These are phyloP conservation scores for Blakeslea trispora DNA, from an alignment of 371 early-diverging fungal genomes.

Conservation along the genomic window DNA sequence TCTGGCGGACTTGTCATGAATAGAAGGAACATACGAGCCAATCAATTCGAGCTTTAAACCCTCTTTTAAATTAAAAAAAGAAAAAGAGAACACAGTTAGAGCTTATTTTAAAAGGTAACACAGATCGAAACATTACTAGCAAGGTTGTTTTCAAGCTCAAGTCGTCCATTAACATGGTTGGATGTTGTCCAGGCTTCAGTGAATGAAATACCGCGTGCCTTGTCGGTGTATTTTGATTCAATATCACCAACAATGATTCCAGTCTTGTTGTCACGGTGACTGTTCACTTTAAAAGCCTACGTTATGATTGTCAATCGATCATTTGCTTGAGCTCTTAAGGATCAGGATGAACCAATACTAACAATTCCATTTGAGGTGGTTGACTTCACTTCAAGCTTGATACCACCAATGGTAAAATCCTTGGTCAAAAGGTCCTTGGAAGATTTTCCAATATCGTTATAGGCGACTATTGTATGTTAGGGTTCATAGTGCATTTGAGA, in stretches of 20 bases:
- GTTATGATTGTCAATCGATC: slow-evolving; percentile 10
- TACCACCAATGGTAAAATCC: slow-evolving; percentile 93
- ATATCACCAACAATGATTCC: slow-evolving; percentile 94
- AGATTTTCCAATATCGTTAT: slow-evolving; percentile 93
- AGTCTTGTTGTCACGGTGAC: slow-evolving; percentile 91
- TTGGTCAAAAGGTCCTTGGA: slow-evolving; percentile 94
- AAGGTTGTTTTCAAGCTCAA: slow-evolving; percentile 92
- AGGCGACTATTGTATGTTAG: slow-evolving; percentile 51
- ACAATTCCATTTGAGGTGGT: slow-evolving; percentile 92
- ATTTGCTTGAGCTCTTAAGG: not conserved
- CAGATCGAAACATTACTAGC: slow-evolving; percentile 63
- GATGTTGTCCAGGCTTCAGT: slow-evolving; percentile 95
- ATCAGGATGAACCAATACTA: slow-evolving; percentile 37
- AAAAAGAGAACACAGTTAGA: not conserved
- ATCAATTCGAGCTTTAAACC: slow-evolving; percentile 52
- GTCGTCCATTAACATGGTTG: slow-evolving; percentile 88
- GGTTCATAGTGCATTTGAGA: too few relatives aligned
- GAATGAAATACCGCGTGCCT: slow-evolving; percentile 87
- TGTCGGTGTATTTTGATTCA: slow-evolving; percentile 95
- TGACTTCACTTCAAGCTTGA: slow-evolving; percentile 97
- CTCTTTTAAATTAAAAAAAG: slow-evolving; percentile 26
- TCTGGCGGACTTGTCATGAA: slow-evolving; percentile 50
- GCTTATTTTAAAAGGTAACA: not conserved
- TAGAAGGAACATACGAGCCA: slow-evolving; percentile 47
- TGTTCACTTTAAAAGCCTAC: slow-evolving; percentile 95